A percentile compares a stretch with the other conserved stretches of the same genome.
Evolutionary conservation across 148 eudicot species (phyloP).

Genomic region (Rhododendron ovatum): DNA sequence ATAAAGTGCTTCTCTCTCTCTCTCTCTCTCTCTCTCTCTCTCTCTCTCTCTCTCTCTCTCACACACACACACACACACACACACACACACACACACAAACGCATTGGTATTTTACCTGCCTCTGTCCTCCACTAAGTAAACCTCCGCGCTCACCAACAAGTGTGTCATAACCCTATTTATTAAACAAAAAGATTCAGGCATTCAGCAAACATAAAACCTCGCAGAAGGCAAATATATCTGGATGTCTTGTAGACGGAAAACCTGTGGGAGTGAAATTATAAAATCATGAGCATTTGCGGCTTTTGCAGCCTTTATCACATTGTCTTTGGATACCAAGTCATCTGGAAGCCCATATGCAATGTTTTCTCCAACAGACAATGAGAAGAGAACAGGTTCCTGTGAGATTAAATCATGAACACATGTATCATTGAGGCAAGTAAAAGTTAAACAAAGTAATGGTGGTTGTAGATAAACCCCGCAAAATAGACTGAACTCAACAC

Average conservation of each 20-base stretch:
- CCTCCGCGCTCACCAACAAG: conserved; percentile 99
- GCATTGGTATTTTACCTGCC: conserved; percentile 59
- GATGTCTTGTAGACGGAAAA: conserved; percentile 19
- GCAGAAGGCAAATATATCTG: conserved; percentile 2
- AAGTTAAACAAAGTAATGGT: background rate
- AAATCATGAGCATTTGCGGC: conserved; percentile 99
- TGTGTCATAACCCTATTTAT: conserved; percentile 89
- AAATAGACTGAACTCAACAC: background rate
- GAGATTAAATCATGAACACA: background rate
- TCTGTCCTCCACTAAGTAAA: conserved; percentile 89
- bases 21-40: conserved; percentile 8
- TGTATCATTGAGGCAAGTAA: background rate
- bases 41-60: conserved; percentile 3
- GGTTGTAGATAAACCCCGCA: background rate
- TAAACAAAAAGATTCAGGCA: conserved; percentile 4
- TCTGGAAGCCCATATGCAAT: conserved; percentile 98
- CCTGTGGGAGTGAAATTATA: conserved; percentile 95
- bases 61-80: no score
- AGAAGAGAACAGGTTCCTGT: conserved; percentile 96
- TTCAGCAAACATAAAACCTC: conserved; percentile 19
- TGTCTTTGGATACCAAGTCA: conserved; percentile 76
- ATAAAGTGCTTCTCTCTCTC: background rate
- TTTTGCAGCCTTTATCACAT: conserved; percentile 91
- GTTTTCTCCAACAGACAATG: conserved; percentile 92
- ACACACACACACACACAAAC: background rate